phyloP scores from a whole-genome alignment of 495 filamentous ascomycete genomes.

The Aspergillus biplanus region DNA sequence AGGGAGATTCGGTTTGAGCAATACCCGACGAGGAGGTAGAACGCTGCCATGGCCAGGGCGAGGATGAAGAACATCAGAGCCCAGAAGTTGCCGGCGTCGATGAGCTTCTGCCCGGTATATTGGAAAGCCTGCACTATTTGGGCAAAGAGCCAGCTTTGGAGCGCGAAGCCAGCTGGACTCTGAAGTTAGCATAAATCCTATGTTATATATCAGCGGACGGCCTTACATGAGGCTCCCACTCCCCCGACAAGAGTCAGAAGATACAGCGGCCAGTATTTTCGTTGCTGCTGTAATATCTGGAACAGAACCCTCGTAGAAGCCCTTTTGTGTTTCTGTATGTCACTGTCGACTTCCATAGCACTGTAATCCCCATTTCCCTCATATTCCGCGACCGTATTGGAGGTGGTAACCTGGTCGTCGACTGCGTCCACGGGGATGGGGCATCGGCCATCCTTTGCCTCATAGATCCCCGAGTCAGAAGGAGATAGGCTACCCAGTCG shows the following conservation, averaged over 20 bases:
- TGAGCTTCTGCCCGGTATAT: constrained; percentile 35
- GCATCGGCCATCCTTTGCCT: neutral
- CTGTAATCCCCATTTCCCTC: neutral
- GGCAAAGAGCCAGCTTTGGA: constrained; percentile 44
- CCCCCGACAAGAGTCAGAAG: constrained; percentile 47
- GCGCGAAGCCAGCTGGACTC: constrained; percentile 43
- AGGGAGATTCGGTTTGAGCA: constrained; percentile 26
- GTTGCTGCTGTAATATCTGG: constrained; percentile 52
- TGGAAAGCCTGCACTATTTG: constrained; percentile 37
- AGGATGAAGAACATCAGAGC: constrained; percentile 69
- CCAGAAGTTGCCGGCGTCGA: constrained; percentile 57
- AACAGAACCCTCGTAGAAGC: constrained; percentile 49
- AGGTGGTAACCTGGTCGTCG: neutral
- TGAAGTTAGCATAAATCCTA: constrained; percentile 9
- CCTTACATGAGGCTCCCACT: constrained; percentile 52
- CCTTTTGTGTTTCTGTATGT: constrained; percentile 32
- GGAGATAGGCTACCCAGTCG: constrained; percentile 6
- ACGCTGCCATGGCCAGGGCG: constrained; percentile 51
- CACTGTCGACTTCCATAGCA: constrained; percentile 2
- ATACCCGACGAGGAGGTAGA: constrained; percentile 58
- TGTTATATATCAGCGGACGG: neutral
- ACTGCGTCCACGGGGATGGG: neutral
- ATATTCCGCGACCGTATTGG: neutral
- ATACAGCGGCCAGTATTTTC: constrained; percentile 50
- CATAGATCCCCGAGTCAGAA: neutral